These are phyloP conservation scores for Chaetomium globosum DNA, from an alignment of 2,329 filamentous ascomycete genomes.

Conservation along the genomic window DNA sequence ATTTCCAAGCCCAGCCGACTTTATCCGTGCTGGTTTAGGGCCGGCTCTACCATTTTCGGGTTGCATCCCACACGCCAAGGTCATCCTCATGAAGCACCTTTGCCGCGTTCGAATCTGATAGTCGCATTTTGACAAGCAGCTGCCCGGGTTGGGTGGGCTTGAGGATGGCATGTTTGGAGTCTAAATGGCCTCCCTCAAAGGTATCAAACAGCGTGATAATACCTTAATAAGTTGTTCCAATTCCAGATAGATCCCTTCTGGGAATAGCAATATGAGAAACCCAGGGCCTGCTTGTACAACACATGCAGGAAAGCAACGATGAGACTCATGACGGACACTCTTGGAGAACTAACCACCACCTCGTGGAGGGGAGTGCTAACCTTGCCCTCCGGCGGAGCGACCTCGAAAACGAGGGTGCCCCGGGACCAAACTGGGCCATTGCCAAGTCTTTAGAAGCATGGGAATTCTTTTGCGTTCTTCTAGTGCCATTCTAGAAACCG, in stretches of 20 bases:
- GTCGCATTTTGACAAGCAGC: neutral
- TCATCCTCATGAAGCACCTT: neutral
- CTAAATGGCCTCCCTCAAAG: too few relatives aligned
- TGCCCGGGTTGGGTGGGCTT: neutral
- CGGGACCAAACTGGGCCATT: neutral
- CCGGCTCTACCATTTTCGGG: neutral
- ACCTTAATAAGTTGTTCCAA: neutral
- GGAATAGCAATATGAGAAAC: neutral
- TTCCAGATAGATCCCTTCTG: neutral
- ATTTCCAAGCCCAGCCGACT: neutral
- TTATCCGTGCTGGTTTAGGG: conserved; percentile 7
- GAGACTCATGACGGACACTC: neutral
- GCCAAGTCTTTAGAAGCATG: neutral
- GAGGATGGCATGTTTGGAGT: neutral
- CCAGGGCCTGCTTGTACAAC: neutral
- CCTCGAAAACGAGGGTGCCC: neutral
- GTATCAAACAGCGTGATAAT: neutral
- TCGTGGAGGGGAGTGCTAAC: too few relatives aligned
- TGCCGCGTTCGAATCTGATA: neutral
- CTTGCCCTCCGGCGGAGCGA: neutral
- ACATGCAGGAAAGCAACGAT: neutral
- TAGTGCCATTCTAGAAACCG: conserved; percentile 2
- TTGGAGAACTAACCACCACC: neutral
- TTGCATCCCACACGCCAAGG: conserved; percentile 5
- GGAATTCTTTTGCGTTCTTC: neutral